phyloP scores from a whole-genome alignment of 495 filamentous ascomycete genomes.

The Tirmania nivea region DNA sequence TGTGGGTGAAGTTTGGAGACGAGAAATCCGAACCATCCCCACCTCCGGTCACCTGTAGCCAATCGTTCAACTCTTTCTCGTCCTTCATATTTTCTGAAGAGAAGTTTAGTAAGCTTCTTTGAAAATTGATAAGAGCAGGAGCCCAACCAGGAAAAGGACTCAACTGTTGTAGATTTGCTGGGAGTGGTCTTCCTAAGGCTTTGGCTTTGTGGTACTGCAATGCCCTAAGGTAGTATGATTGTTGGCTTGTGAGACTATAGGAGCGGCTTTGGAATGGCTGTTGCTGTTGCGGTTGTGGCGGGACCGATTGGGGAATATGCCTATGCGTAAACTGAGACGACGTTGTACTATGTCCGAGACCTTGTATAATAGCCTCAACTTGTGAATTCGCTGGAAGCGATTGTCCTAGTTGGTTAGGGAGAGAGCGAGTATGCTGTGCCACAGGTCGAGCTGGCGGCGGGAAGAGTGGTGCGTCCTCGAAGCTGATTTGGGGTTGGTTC shows the following conservation, averaged over 20 bases:
- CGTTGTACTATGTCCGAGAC: constrained; percentile 34
- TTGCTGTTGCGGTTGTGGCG: constrained; percentile 22
- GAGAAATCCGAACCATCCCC: constrained; percentile 23
- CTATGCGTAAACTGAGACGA: constrained; percentile 37
- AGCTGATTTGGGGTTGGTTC: constrained; percentile 12
- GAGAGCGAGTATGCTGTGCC: constrained; percentile 8
- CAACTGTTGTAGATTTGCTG: constrained; percentile 24
- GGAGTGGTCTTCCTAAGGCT: constrained; percentile 22
- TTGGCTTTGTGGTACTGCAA: constrained; percentile 4
- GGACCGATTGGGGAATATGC: constrained; percentile 23
- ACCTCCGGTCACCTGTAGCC: constrained; percentile 32
- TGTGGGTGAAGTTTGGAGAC: constrained; percentile 8
- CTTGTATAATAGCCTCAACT: constrained; percentile 37
- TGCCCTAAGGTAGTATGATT: neutral
- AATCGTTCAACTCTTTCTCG: constrained; percentile 26
- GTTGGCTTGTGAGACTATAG: constrained; percentile 10
- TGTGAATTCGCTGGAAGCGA: constrained; percentile 9
- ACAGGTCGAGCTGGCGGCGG: constrained; percentile 6
- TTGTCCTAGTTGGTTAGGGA: constrained; percentile 2
- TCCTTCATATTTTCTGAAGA: constrained; percentile 17
- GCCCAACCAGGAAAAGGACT: constrained; percentile 19
- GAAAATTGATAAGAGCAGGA: constrained; percentile 25
- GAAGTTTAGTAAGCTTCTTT: constrained; percentile 15
- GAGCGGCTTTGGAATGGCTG: neutral
- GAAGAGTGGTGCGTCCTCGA: constrained; percentile 19